Conservation (phyloP, 78 protist genomes). For the Chrysochromulina tobinii region DNA sequence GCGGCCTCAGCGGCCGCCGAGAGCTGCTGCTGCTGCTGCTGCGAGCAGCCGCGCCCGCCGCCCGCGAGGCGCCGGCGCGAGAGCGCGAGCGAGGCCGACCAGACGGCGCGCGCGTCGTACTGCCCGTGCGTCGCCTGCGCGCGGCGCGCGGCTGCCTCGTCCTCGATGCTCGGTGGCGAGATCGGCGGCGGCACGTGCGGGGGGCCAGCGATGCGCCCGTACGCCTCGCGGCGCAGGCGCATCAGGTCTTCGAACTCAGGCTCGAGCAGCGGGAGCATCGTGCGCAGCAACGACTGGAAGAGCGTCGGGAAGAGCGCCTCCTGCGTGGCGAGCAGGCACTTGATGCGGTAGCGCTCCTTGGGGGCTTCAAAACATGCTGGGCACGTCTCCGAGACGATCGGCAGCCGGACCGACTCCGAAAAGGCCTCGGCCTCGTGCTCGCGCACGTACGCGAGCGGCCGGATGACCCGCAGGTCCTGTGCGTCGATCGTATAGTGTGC, state of each 20-base stretch:
- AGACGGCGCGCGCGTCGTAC: background rate
- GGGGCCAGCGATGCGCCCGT: background rate
- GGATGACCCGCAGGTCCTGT: conserved; percentile 80
- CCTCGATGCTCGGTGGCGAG: background rate
- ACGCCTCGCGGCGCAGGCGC: conserved; percentile 1
- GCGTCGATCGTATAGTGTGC: conserved; percentile 55
- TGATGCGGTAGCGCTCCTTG: conserved; percentile 75
- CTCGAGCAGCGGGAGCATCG: background rate
- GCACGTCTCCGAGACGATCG: conserved; percentile 83
- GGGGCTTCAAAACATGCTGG: conserved; percentile 87
- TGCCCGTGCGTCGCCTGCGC: background rate
- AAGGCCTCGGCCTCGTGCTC: conserved; percentile 61
- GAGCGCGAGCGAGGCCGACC: background rate
- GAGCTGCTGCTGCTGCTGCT: background rate
- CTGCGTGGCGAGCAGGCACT: conserved; percentile 54
- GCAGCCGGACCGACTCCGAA: conserved; percentile 65
- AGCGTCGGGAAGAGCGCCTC: conserved; percentile 52
- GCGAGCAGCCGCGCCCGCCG: background rate
- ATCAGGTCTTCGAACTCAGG: background rate
- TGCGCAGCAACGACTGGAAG: background rate
- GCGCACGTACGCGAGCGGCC: conserved; percentile 76
- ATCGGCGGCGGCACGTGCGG: background rate
- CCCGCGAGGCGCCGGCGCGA: background rate
- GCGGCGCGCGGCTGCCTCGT: background rate
- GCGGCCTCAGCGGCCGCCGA: background rate